These are phyloP conservation scores for Bathelium albidoporum DNA, from an alignment of 495 filamentous ascomycete species.

Conservation along the genomic window DNA sequence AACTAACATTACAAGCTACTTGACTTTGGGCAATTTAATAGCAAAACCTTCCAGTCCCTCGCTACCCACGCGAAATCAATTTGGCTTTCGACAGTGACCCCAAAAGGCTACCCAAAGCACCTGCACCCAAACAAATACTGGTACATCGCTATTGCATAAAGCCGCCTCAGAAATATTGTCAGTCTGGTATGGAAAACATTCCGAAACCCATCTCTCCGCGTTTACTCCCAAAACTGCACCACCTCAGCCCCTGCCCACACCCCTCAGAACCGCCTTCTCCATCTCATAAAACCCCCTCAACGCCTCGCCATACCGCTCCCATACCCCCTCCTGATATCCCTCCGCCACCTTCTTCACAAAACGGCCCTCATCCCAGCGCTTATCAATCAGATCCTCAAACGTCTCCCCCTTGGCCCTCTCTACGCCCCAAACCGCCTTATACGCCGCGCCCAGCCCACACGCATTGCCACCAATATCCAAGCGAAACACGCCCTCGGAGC, in stretches of 20 bases:
- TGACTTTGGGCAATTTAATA: too few relatives aligned
- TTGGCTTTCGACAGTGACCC: too few relatives aligned
- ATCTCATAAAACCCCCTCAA: constrained; percentile 70
- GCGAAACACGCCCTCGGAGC: constrained; percentile 77
- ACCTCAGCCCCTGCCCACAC: constrained; percentile 22
- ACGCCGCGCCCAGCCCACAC: constrained; percentile 89
- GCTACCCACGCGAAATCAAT: too few relatives aligned
- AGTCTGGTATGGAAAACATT: background rate
- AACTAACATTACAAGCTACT: too few relatives aligned
- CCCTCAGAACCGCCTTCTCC: constrained; percentile 55
- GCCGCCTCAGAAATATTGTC: background rate
- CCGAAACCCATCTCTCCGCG: background rate
- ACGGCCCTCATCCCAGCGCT: constrained; percentile 73
- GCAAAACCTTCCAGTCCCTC: too few relatives aligned
- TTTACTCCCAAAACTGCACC: constrained; percentile 7
- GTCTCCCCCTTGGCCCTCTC: constrained; percentile 58
- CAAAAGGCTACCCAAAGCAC: background rate
- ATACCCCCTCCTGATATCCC: constrained; percentile 66
- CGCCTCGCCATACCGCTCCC: constrained; percentile 63
- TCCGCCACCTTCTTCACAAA: constrained; percentile 72
- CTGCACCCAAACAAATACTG: background rate
- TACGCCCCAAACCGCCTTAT: constrained; percentile 88
- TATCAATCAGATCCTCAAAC: constrained; percentile 78
- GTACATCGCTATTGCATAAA: background rate
- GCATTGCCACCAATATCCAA: constrained; percentile 94